Evolutionary conservation across 2,329 filamentous ascomycete genomes (phyloP), one percentile per base, ranked within the genome.

Genomic region (Chaetomiaceae sp.): DNA sequence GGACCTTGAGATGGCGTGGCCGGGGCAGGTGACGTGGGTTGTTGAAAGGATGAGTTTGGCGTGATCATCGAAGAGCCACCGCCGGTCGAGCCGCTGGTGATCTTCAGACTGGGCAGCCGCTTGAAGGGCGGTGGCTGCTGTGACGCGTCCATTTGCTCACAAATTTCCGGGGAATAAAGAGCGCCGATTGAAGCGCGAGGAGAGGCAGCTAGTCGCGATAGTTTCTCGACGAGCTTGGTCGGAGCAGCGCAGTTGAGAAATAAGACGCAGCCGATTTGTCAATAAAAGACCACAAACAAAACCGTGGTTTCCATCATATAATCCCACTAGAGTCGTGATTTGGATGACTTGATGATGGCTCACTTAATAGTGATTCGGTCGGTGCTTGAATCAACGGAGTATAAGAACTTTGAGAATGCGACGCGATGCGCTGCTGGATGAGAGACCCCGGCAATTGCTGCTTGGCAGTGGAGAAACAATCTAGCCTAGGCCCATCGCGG

Each of bases 1-100:
- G 44, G 44, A 3, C 58, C 59, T 27, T 51, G 46, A 5, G 58
- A 60, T 6, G 62, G 62, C 3, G 60, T 62, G 13, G 52, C 42
- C 4, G 60, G 58, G 5, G 57, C 37, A 4, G 61, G 61, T 1
- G 61, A 62, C 32, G 38, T 55, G 34, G 59, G 42, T 9, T 55
- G 53, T 5, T 49, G 53, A 7, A 48, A 46, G 8, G 48, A 48
- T 1, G 52, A 38, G 36, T 55, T 52, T 4, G 58, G 45, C 16
- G 58, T 55, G 29, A 61, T 48, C 5, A 60, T 45, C 20, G 58
- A 51, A 8, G 56, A 42, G 29, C 51, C 42, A 11, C 58, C 36
- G 18, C 51, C 53, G 10, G 47, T 48, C 18, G 41, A 6, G n/a
- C 40, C 21, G 14, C 29, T 54, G 18, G 36, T 57, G 32, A 61